Conservation (phyloP, 176 grass and related monocot genomes). For the Ensete ventricosum region DNA sequence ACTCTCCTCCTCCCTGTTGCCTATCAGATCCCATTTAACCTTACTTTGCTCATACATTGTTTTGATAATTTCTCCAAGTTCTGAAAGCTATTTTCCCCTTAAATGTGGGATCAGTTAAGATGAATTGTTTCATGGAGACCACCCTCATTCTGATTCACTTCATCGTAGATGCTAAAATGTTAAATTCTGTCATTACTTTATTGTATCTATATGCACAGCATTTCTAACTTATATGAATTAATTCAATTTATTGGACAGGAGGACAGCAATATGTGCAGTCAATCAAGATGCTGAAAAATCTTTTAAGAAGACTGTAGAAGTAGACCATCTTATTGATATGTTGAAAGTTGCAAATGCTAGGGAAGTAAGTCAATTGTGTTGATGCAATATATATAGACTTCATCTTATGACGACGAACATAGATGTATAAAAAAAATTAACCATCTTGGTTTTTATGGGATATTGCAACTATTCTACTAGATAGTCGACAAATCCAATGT, state of each 20-base stretch:
- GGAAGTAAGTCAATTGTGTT: constrained; percentile 42
- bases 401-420: background rate
- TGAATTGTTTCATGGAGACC: too few species aligned
- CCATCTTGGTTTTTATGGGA: background rate
- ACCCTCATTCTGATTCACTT: too few species aligned
- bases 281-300: constrained; percentile 60
- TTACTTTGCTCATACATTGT: too few species aligned
- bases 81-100: too few species aligned
- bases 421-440: background rate
- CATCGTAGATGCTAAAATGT: too few species aligned
- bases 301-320: constrained; percentile 77
- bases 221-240: background rate
- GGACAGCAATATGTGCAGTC: constrained; percentile 35
- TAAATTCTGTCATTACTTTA: too few species aligned
- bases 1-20: too few species aligned
- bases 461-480: background rate
- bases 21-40: too few species aligned
- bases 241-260: constrained; percentile 41
- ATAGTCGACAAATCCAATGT: background rate
- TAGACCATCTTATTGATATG: constrained; percentile 69
- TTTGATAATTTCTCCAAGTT: too few species aligned
- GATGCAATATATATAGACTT: background rate
- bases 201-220: background rate
- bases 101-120: too few species aligned
- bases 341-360: constrained; percentile 59